A percentile compares a stretch with the other conserved stretches of the same genome.
phyloP scores from a whole-genome alignment of 2,329 filamentous ascomycete genomes.

The Cordyceps militaris region DNA sequence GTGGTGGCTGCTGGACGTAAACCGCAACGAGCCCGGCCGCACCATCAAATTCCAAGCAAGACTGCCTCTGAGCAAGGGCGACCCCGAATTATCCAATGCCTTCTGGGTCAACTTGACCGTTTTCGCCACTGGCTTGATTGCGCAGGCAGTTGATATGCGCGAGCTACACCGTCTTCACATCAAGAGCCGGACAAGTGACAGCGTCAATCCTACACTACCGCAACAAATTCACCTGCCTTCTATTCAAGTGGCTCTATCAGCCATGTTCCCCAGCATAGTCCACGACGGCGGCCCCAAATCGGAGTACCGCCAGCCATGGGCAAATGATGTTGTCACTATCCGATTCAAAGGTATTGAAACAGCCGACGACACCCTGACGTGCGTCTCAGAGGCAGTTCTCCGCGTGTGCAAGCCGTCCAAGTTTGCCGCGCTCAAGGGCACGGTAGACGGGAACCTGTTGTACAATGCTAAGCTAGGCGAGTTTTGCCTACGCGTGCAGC shows the following conservation, averaged over 20 bases:
- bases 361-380: conserved; percentile 23
- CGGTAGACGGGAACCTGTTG: conserved; percentile 53
- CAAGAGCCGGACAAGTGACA: conserved; percentile 29
- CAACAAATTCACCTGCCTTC: conserved; percentile 40
- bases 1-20: conserved; percentile 70
- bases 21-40: conserved; percentile 21
- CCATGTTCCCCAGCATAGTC: conserved; percentile 33
- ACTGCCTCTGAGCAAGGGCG: conserved; percentile 37
- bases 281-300: conserved; percentile 18
- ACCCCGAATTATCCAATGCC: conserved; percentile 37
- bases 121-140: conserved; percentile 44
- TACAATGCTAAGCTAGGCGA: conserved; percentile 54
- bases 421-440: conserved; percentile 47
- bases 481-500: conserved; percentile 55
- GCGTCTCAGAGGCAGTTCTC: conserved; percentile 47
- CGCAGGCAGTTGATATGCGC: conserved; percentile 42
- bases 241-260: conserved; percentile 42
- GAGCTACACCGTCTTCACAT: conserved; percentile 39
- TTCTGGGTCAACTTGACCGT: conserved; percentile 48
- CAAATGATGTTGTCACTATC: conserved; percentile 51
- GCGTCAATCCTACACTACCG: conserved; percentile 32
- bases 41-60: conserved; percentile 28
- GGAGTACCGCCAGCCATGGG: conserved; percentile 41
- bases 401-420: conserved; percentile 45
- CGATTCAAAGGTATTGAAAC: conserved; percentile 44